Conservation (phyloP, 2,329 filamentous ascomycete genomes). For the Fusarium paranaense region DNA sequence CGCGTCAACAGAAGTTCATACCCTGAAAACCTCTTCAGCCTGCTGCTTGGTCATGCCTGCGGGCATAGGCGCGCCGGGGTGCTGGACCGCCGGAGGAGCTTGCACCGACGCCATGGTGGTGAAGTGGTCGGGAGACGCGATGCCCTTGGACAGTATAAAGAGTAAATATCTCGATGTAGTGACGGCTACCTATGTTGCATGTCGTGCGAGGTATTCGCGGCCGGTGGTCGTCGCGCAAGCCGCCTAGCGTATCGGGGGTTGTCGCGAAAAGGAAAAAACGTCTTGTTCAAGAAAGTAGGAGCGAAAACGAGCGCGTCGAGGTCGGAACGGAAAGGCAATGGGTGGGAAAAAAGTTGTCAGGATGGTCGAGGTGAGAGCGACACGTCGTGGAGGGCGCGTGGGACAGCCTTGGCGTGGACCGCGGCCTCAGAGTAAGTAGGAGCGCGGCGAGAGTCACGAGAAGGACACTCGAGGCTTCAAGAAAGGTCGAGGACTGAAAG, state of each 20-base stretch:
- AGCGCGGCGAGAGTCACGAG: slow-evolving; percentile 41
- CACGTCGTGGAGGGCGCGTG: slow-evolving; percentile 46
- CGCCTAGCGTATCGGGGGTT: slow-evolving; percentile 17
- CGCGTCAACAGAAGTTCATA: slow-evolving; percentile 54
- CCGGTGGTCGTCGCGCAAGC: slow-evolving; percentile 39
- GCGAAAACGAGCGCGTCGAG: slow-evolving; percentile 44
- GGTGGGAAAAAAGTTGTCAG: slow-evolving; percentile 23
- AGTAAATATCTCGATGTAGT: slow-evolving; percentile 40
- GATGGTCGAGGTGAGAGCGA: slow-evolving; percentile 39
- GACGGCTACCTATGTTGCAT: slow-evolving; percentile 52
- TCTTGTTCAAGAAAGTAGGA: slow-evolving; percentile 25
- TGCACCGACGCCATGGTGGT: slow-evolving; percentile 84
- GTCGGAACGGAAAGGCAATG: slow-evolving; percentile 32
- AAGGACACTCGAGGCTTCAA: slow-evolving; percentile 39
- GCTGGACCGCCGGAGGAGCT: slow-evolving; percentile 74
- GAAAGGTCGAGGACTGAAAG: slow-evolving; percentile 48
- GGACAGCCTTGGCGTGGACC: slow-evolving; percentile 36
- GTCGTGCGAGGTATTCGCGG: slow-evolving; percentile 47
- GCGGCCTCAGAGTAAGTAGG: slow-evolving; percentile 33
- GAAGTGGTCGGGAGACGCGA: slow-evolving; percentile 37
- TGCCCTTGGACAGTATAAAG: slow-evolving; percentile 38
- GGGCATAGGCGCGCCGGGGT: slow-evolving; percentile 72
- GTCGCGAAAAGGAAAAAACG: slow-evolving; percentile 44
- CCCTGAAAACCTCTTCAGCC: slow-evolving; percentile 78
- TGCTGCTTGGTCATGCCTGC: slow-evolving; percentile 79